phyloP scores from a whole-genome alignment of 176 grass and related monocot genomes.

The Musa schizocarpa region DNA sequence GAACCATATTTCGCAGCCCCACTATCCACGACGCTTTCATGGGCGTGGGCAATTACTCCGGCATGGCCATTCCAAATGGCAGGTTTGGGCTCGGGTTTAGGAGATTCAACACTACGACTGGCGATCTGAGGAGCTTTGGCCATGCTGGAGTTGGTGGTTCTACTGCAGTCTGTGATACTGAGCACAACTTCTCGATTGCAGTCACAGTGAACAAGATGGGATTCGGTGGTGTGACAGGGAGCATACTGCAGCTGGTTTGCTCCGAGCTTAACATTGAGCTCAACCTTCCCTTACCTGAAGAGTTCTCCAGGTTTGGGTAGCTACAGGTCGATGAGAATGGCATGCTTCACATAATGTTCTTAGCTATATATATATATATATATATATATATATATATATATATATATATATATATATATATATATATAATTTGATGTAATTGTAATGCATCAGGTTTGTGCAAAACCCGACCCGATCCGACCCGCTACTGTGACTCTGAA shows the following conservation, averaged over 20 bases:
- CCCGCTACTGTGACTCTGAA: too few relatives aligned
- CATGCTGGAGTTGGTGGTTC: constrained; percentile 87
- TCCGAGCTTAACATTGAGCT: constrained; percentile 45
- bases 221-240: constrained; percentile 55
- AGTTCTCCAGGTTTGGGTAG: constrained; percentile 55
- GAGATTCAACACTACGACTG: constrained; percentile 32
- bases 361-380: neutral
- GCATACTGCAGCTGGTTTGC: constrained; percentile 58
- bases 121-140: constrained; percentile 42
- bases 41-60: constrained; percentile 39
- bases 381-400: neutral
- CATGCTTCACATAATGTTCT: neutral
- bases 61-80: constrained; percentile 38
- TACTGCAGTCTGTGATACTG: constrained; percentile 55
- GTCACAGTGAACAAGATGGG: constrained; percentile 88
- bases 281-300: constrained; percentile 50
- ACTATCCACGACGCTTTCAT: constrained; percentile 54
- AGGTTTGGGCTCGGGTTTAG: constrained; percentile 88
- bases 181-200: constrained; percentile 67
- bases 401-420: too few relatives aligned
- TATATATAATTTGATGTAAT: too few relatives aligned
- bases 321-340: too few relatives aligned
- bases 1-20: constrained; percentile 41
- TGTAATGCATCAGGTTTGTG: too few relatives aligned
- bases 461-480: too few relatives aligned